Base-by-base conservation (phyloP, 2,329 filamentous ascomycete genomes). In the Cladophialophora chaetospira region DNA sequence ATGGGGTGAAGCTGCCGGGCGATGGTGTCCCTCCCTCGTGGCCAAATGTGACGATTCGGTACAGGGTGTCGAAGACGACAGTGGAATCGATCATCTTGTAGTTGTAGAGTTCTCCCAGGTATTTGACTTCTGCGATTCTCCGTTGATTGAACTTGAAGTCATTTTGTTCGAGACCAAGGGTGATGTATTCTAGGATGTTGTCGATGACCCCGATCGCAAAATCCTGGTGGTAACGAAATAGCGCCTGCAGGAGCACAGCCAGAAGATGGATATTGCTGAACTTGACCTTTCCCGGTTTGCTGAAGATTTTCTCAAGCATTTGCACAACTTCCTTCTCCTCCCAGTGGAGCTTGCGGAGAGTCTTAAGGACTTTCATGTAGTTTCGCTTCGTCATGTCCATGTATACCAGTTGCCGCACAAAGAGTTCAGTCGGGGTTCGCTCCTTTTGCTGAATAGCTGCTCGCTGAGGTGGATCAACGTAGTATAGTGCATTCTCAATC, bases 131-230 rank as follows among this genome's bases (percentile, higher is more conserved):
- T 2, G 95, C 90, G 61, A 99, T 87, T 19, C 94, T 88, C 58
- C 92, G 88, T 73, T 99, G 94, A 70, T 96, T 97, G 75, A 91
- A 95, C 68, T 95, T 92, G 80, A 97, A 99, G 70, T 99, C 94
- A 67, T 97, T 97, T 65, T 92, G 85, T 73, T 99, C 94, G 2
- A 99, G 79, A 1, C 94, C 94, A 63, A 95, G 82, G 0, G 83
- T 88, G 63, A 99, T 88, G 4, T 89, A 88, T 72, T 99, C 95
- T 13, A 97, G 79, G 4, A 97, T 77, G 62, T 93, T 91, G 70
- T 99, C 94, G 61, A 99, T 90, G 45, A 97, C 86, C n/a, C 84
- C 84, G 55, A 96, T 88, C 15, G 92, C 89, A 68, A 99, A 99
- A 9, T 87, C 86, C 55, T 92, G 89, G 65, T 99, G 94, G 66